Conservation (phyloP, 768 basidiomycete species). For the Tylopilus rubrobrunneus region DNA sequence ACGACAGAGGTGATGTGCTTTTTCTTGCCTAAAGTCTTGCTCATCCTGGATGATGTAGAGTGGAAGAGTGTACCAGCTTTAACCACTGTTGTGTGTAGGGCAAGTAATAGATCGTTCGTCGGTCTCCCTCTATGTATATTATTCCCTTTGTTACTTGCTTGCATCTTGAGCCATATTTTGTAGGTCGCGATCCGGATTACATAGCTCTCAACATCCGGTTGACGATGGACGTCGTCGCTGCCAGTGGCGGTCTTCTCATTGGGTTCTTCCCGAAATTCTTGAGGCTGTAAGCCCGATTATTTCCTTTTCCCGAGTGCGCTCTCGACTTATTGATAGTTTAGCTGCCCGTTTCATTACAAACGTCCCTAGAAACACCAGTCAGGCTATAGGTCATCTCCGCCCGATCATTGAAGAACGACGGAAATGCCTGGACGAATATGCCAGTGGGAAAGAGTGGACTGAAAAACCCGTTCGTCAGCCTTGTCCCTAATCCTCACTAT, state of each 20-base stretch:
- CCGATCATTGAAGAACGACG: conserved; percentile 31
- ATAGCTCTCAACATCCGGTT: not conserved
- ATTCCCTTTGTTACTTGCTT: not conserved
- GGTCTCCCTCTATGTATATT: conserved; percentile 44
- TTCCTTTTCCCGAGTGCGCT: too few species aligned
- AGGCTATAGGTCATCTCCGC: conserved; percentile 12
- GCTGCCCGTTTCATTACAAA: conserved; percentile 6
- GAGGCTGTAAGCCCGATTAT: too few species aligned
- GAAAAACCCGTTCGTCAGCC: conserved; percentile 32
- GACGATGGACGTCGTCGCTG: not conserved
- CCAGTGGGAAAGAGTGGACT: conserved; percentile 23
- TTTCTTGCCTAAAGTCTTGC: not conserved
- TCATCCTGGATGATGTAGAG: conserved; percentile 23
- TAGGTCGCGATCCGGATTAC: not conserved
- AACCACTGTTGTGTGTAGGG: not conserved
- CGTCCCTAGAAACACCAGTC: not conserved
- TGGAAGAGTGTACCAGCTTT: conserved; percentile 22
- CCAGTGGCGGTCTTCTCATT: not conserved
- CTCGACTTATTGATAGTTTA: too few species aligned
- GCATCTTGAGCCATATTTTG: too few species aligned
- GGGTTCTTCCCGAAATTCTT: too few species aligned
- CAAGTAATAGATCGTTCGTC: conserved; percentile 37
- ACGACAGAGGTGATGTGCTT: too few species aligned
- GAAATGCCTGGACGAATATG: conserved; percentile 18
- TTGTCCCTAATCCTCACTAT: not conserved